Percentiles rank a stretch among this genome's conserved stretches.
These are phyloP conservation scores for Coffea canephora DNA, from an alignment of 257 asterid genomes.

Conservation along the genomic window DNA sequence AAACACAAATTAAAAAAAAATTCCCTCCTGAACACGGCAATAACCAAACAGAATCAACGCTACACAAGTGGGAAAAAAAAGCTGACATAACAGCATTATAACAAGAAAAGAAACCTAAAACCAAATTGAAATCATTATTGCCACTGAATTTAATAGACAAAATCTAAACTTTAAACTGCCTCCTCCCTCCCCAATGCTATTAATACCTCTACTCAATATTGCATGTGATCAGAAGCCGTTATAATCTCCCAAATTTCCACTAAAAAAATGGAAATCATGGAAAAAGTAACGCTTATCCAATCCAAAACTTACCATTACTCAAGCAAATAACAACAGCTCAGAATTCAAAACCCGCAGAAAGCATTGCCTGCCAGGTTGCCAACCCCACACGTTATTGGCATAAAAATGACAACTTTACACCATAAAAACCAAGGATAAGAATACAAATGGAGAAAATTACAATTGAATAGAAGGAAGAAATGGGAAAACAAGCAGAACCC, in stretches of 20 bases:
- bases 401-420: not conserved
- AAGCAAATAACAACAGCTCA: conserved; percentile 28
- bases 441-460: not conserved
- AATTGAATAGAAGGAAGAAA: not conserved
- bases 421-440: not conserved
- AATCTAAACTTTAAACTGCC: not conserved
- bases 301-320: conserved; percentile 25
- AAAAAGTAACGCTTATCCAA: conserved; percentile 8
- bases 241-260: not conserved
- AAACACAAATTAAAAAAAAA: not conserved
- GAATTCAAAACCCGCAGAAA: conserved; percentile 26
- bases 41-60: not conserved
- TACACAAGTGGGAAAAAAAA: not conserved
- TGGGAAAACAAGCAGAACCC: not conserved
- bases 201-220: conserved; percentile 1
- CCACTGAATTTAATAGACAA: conserved; percentile 2
- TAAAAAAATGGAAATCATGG: not conserved
- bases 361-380: conserved; percentile 36
- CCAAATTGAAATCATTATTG: not conserved
- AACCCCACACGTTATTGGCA: conserved; percentile 26
- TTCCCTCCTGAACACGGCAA: conserved; percentile 6
- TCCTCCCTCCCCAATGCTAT: not conserved
- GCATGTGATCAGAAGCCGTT: conserved; percentile 22
- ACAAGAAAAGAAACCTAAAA: not conserved
- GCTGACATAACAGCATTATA: not conserved